Conservation (phyloP, 331 rosid genomes). For the Dryas integrifolia region DNA sequence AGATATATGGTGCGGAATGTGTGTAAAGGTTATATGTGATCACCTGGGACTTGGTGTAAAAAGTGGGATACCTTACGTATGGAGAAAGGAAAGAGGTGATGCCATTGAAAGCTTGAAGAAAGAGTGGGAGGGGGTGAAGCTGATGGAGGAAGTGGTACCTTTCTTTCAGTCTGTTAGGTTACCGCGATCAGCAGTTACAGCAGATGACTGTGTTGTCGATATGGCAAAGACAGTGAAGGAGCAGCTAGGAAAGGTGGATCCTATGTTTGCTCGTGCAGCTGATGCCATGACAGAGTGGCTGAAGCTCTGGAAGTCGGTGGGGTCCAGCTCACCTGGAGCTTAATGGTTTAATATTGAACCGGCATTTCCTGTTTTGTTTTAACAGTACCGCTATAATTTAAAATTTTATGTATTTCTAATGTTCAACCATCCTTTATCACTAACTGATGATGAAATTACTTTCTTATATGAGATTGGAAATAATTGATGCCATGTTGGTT, state of each 20-base stretch:
- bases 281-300: constrained; percentile 86
- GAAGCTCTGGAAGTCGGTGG: constrained; percentile 75
- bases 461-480: constrained; percentile 17
- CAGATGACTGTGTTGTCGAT: constrained; percentile 72
- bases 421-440: constrained; percentile 13
- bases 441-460: constrained; percentile 10
- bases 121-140: constrained; percentile 97
- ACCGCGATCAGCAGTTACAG: constrained; percentile 56
- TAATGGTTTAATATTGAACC: constrained; percentile 7
- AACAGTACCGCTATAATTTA: neutral
- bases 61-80: constrained; percentile 87
- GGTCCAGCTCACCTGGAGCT: constrained; percentile 33
- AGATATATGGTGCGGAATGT: constrained; percentile 94
- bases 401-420: neutral
- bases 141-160: constrained; percentile 95
- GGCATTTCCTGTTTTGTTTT: neutral
- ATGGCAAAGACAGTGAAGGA: constrained; percentile 75
- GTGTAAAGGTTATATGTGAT: constrained; percentile 82
- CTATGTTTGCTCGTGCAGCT: constrained; percentile 70
- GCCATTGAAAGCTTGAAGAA: constrained; percentile 87
- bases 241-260: constrained; percentile 71
- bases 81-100: constrained; percentile 81
- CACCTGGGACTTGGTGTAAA: constrained; percentile 83
- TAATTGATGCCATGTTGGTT: constrained; percentile 16
- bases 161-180: constrained; percentile 81